Evolutionary conservation across 306 rosid genomes (phyloP), one percentile per base, ranked within the genome.

Genomic region (Cucumis cinereus): DNA sequence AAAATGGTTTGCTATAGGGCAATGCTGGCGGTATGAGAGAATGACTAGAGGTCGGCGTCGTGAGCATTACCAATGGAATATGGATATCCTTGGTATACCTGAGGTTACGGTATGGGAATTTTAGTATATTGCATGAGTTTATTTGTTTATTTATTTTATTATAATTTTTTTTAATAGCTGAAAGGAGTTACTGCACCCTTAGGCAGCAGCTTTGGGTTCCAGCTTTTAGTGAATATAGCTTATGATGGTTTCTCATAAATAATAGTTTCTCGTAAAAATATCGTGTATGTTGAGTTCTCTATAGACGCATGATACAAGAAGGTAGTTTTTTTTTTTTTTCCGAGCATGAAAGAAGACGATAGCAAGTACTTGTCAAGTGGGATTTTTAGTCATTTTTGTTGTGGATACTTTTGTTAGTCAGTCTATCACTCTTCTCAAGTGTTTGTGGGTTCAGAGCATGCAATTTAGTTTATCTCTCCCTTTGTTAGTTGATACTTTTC

Each of bases 1-100:
- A 84, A 94, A 94, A 82, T 91, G 98, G 98, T 94, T 91, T 87
- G 89, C 97, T n/a, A 80, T 91, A 70, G 98, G 98, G 74, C 98
- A 91, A 77, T 94, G 98, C 77, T 94, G 97, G 98, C 91, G 98
- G 60, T 94, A 94, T 35, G 98, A 94, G 86, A 89, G 98, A 82
- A 91, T 93, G 98, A 93, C 97, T 17, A 93, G 96, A 83, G 97
- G 98, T 13, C 89, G 98, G 69, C 94, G 95, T 49, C 86, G 98
- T 55, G 98, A 93, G 88, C 98, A 93, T 76, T 93, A 91, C 62
- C 98, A 94, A 61, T 94, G 98, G 98, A 94, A 94, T 77, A 94
- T 94, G 98, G 97, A 94, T 81, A 90, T 91, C 69, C 84, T 94
- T 73, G 98, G 98, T 81, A 95, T 94, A 61, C 88, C 93, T 16